A percentile compares a stretch with the other conserved stretches of the same genome.
phyloP scores from a whole-genome alignment of 2,329 filamentous ascomycete genomes.

The Microdochium bolleyi region DNA sequence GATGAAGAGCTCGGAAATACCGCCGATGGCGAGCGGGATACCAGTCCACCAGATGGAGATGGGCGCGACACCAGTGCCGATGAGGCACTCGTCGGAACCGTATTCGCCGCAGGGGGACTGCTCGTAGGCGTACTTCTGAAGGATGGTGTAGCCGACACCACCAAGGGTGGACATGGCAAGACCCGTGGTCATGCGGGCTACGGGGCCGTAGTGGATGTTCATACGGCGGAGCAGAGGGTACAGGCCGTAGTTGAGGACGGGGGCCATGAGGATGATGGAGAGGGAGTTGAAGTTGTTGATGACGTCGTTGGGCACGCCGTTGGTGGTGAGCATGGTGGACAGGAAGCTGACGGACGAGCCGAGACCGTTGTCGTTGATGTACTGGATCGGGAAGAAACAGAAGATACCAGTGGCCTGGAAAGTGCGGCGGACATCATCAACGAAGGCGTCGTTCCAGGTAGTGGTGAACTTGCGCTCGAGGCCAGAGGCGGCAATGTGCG shows the following conservation, averaged over 20 bases:
- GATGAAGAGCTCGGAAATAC: constrained; percentile 44
- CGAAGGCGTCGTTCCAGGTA: constrained; percentile 54
- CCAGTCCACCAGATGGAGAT: constrained; percentile 6
- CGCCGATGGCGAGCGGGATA: constrained; percentile 42
- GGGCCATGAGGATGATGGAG: constrained; percentile 24
- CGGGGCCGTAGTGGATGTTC: neutral
- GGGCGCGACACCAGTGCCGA: neutral
- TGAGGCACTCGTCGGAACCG: neutral
- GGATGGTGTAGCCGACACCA: neutral
- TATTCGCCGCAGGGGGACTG: neutral
- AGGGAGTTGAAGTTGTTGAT: constrained; percentile 34
- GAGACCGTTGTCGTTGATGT: constrained; percentile 27
- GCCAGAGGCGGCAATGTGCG: constrained; percentile 29
- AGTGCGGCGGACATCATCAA: constrained; percentile 50
- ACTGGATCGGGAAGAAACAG: constrained; percentile 27
- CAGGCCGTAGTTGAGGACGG: neutral
- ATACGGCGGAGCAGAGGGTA: neutral
- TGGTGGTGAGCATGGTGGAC: constrained; percentile 29
- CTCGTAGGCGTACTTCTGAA: neutral
- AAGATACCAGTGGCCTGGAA: constrained; percentile 45
- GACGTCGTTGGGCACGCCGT: constrained; percentile 34
- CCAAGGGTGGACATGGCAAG: neutral
- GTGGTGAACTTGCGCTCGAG: constrained; percentile 22
- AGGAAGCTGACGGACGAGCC: constrained; percentile 32
- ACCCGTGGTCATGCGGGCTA: neutral